Percentiles rank a stretch among this genome's conserved stretches.
phyloP scores from a whole-genome alignment of 1,284 basidiomycete genomes.

The Rhodofomes roseus region DNA sequence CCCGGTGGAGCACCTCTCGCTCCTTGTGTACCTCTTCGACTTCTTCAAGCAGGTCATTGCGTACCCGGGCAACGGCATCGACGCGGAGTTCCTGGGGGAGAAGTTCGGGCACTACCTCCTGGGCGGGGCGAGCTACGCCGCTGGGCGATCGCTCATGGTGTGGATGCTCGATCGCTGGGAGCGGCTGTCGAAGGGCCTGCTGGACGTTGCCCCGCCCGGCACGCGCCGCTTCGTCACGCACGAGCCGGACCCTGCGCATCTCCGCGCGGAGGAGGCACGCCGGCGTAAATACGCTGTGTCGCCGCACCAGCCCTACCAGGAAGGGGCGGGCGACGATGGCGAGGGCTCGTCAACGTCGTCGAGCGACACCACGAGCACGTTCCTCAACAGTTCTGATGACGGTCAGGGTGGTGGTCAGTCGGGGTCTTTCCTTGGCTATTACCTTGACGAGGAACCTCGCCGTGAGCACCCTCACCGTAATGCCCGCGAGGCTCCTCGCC shows the following conservation, averaged over 20 bases:
- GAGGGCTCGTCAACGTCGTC: not conserved
- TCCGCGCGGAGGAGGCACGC: not conserved
- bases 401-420: no score
- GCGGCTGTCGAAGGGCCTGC: conserved; percentile 25
- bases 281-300: not conserved
- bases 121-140: conserved; percentile 19
- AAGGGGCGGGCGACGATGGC: not conserved
- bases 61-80: conserved; percentile 31
- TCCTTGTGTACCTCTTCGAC: conserved; percentile 59
- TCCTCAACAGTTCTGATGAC: not conserved
- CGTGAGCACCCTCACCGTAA: no score
- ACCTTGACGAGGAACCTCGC: not conserved
- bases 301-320: not conserved
- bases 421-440: not conserved
- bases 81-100: conserved; percentile 27
- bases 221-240: not conserved
- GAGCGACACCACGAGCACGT: not conserved
- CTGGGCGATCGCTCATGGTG: conserved; percentile 20
- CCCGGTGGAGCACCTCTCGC: conserved; percentile 49
- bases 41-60: conserved; percentile 46
- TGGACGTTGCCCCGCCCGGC: conserved; percentile 8
- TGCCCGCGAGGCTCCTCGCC: no score
- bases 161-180: conserved; percentile 32
- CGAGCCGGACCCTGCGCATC: not conserved
- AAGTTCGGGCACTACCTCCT: conserved; percentile 28